Percentiles rank a stretch among this genome's conserved stretches.
Evolutionary conservation across 495 filamentous ascomycete genomes (phyloP).

Genomic region (Massariosphaeria phaeospora): DNA sequence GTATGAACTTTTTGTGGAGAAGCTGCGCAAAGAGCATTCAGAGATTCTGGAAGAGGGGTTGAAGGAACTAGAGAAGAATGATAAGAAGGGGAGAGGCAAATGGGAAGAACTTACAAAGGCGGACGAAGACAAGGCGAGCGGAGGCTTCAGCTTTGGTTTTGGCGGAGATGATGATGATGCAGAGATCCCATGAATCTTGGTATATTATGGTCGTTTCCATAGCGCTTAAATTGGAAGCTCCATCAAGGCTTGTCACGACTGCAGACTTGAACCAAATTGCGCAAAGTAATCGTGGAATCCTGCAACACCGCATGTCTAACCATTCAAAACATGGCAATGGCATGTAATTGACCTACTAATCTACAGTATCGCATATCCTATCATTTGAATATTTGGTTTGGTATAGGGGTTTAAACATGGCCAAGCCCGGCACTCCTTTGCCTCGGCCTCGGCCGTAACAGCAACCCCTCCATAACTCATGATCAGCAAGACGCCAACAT

Average conservation of each 20-base stretch:
- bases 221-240: too few species aligned
- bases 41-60: conserved; percentile 60
- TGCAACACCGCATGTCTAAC: too few species aligned
- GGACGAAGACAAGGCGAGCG: conserved; percentile 49
- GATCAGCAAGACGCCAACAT: not conserved
- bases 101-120: conserved; percentile 73
- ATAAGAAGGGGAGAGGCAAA: conserved; percentile 66
- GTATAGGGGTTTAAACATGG: too few species aligned
- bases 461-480: conserved; percentile 6
- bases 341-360: too few species aligned
- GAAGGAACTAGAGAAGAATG: conserved; percentile 57
- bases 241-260: too few species aligned
- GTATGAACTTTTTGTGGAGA: conserved; percentile 67
- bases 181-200: conserved; percentile 20
- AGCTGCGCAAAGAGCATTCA: conserved; percentile 59
- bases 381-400: too few species aligned
- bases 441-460: conserved; percentile 16
- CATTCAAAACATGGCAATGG: too few species aligned
- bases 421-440: not conserved
- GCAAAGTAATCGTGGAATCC: too few species aligned
- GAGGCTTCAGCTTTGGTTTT: conserved; percentile 80
- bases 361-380: too few species aligned
- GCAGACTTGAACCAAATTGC: too few species aligned
- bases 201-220: not conserved
- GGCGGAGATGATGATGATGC: conserved; percentile 48